Conservation (phyloP, 768 basidiomycete species). For the Rhizopogon roseolus region DNA sequence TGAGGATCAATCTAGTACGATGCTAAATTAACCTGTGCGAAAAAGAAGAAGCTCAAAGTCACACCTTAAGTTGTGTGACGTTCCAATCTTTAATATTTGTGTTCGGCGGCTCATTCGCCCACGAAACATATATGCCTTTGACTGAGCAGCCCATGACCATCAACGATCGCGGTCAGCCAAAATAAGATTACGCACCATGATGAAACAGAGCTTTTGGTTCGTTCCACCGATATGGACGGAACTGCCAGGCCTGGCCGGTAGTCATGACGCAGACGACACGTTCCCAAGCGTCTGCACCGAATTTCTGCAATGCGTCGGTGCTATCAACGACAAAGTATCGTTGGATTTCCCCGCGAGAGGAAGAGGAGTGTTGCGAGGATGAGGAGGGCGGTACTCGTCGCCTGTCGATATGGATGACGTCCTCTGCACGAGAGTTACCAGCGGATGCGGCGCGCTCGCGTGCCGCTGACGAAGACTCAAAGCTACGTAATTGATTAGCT, state of each 20-base stretch:
- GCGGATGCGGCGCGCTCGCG: conserved; percentile 63
- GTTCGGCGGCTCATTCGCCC: conserved; percentile 90
- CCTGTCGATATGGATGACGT: conserved; percentile 84
- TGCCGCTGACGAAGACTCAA: conserved; percentile 73
- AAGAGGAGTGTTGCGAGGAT: conserved; percentile 6
- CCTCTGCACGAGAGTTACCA: conserved; percentile 72
- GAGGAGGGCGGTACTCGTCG: conserved; percentile 50
- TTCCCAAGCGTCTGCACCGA: conserved; percentile 93
- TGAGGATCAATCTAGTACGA: conserved; percentile 75
- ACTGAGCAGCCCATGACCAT: conserved; percentile 41
- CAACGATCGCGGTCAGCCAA: background rate
- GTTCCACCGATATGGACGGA: conserved; percentile 93
- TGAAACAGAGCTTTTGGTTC: conserved; percentile 92
- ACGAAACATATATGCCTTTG: conserved; percentile 93
- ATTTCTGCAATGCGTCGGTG: conserved; percentile 88
- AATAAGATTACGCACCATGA: conserved; percentile 55
- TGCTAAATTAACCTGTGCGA: background rate
- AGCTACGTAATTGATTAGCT: conserved; percentile 33
- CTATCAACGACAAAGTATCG: conserved; percentile 89
- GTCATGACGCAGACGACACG: conserved; percentile 97
- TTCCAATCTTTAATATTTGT: conserved; percentile 94
- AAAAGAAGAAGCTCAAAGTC: conserved; percentile 6
- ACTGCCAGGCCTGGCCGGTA: conserved; percentile 98
- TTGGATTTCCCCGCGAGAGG: conserved; percentile 37
- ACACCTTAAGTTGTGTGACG: conserved; percentile 88